phyloP scores from a whole-genome alignment of 108 stramenopile genomes.

The Skeletonema costatum region DNA sequence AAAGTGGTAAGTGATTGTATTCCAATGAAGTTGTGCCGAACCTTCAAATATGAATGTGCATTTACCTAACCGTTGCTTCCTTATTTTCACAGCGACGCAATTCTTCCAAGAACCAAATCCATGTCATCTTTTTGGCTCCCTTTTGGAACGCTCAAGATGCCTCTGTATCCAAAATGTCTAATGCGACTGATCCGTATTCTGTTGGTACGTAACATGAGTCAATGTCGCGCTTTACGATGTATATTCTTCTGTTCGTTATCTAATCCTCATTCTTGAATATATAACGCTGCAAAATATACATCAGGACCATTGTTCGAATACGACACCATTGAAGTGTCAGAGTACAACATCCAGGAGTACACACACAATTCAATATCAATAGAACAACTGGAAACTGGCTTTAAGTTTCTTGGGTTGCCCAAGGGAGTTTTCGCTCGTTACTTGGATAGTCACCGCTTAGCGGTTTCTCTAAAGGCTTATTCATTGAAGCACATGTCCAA shows the following conservation, averaged over 20 bases:
- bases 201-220: not conserved
- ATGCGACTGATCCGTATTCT: slow-evolving; percentile 20
- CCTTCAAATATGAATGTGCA: slow-evolving; percentile 1
- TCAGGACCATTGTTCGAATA: slow-evolving; percentile 64
- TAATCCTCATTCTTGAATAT: slow-evolving; percentile 10
- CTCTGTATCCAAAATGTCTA: slow-evolving; percentile 21
- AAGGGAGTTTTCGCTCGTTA: slow-evolving; percentile 73
- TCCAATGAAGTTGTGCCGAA: not conserved
- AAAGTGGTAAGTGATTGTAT: slow-evolving; percentile 13
- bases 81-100: slow-evolving; percentile 23
- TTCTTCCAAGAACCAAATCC: slow-evolving; percentile 61
- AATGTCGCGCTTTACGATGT: not conserved
- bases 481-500: slow-evolving; percentile 55
- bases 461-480: slow-evolving; percentile 76
- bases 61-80: not conserved
- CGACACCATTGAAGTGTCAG: slow-evolving; percentile 76
- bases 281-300: slow-evolving; percentile 23
- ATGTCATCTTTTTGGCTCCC: slow-evolving; percentile 79
- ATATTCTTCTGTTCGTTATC: slow-evolving; percentile 11
- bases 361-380: slow-evolving; percentile 73
- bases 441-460: slow-evolving; percentile 81
- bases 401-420: slow-evolving; percentile 77
- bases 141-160: slow-evolving; percentile 66
- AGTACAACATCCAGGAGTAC: slow-evolving; percentile 69
- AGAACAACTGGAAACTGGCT: slow-evolving; percentile 56